A percentile compares a stretch with the other conserved stretches of the same genome.
phyloP scores from a whole-genome alignment of 1,284 basidiomycete genomes.

The Rhodotorula sp. region DNA sequence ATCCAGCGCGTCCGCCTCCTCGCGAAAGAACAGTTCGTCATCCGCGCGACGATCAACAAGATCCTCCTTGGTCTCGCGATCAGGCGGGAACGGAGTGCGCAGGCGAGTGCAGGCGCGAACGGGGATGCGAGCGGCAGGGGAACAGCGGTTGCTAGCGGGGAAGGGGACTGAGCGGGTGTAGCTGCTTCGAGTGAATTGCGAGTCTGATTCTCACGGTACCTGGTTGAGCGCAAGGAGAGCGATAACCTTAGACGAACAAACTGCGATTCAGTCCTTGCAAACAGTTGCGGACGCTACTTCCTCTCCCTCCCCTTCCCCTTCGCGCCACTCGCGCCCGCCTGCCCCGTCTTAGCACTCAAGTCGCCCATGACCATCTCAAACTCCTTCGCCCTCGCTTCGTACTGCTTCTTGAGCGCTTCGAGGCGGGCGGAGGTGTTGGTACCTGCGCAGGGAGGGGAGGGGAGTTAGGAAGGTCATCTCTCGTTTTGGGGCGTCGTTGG shows the following conservation, averaged over 20 bases:
- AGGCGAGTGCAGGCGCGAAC: neutral
- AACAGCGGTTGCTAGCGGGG: neutral
- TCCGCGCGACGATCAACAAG: conserved; percentile 52
- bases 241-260: neutral
- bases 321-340: too few species aligned
- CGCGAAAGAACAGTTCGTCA: conserved; percentile 92
- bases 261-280: too few species aligned
- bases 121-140: neutral
- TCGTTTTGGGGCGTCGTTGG: too few species aligned
- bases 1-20: conserved; percentile 75
- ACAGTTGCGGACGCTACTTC: neutral
- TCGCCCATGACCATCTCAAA: too few species aligned
- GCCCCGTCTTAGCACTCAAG: too few species aligned
- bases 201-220: neutral
- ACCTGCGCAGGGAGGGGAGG: too few species aligned
- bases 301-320: neutral
- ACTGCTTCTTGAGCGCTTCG: too few species aligned
- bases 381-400: too few species aligned
- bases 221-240: neutral
- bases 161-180: neutral
- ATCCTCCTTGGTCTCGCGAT: conserved; percentile 40
- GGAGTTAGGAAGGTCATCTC: too few species aligned
- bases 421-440: too few species aligned
- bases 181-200: neutral
- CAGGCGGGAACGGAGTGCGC: neutral